A percentile compares a stretch with the other conserved stretches of the same genome.
phyloP scores from a whole-genome alignment of 202 grass and related monocot species.

The Dendrocalamus latiflorus region DNA sequence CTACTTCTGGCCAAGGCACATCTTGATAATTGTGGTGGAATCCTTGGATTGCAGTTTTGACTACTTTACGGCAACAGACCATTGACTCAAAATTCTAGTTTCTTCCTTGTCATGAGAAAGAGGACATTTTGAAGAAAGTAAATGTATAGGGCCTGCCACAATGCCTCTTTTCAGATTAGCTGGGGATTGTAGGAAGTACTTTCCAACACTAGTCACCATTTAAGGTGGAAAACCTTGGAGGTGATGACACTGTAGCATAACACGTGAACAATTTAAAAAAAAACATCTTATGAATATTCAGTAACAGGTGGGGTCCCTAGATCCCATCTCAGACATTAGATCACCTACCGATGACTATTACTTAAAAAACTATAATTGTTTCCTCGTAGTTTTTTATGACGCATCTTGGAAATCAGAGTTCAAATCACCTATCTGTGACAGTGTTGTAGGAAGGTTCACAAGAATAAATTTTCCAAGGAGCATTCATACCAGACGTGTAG shows the following conservation, averaged over 20 bases:
- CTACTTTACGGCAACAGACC: not conserved
- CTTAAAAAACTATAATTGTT: not conserved
- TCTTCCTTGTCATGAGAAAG: not conserved
- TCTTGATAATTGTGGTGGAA: not conserved
- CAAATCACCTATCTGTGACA: not conserved
- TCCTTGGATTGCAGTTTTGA: conserved; percentile 12
- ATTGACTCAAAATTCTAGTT: not conserved
- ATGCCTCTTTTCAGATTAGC: not conserved
- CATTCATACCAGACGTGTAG: not conserved
- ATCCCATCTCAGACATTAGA: not conserved
- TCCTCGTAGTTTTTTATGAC: not conserved
- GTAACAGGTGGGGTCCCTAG: too few species aligned
- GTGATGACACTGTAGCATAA: not conserved
- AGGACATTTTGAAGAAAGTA: not conserved
- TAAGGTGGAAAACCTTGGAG: not conserved
- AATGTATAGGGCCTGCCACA: not conserved
- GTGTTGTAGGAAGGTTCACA: not conserved
- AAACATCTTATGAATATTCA: too few species aligned
- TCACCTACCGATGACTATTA: not conserved
- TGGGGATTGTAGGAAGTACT: not conserved
- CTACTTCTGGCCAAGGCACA: not conserved
- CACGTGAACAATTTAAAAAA: not conserved
- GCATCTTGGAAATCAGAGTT: not conserved
- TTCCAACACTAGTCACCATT: not conserved
- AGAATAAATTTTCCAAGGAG: not conserved